Base-by-base conservation (phyloP, 192 early-diverging fungal genomes). In the Coemansia biformis region DNA sequence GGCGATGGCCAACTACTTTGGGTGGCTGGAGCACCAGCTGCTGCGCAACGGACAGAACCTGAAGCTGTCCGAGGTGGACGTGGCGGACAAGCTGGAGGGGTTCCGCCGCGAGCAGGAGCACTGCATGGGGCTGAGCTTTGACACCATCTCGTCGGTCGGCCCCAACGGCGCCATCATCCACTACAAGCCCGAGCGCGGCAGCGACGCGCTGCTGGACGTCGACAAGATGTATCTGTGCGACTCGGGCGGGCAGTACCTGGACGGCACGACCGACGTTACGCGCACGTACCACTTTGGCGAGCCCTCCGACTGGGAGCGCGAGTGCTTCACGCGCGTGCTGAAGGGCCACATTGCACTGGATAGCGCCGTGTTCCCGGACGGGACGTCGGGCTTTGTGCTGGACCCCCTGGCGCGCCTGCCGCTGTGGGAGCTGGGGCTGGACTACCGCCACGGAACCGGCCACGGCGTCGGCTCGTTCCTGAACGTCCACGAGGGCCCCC, bases 101-200 rank as follows among this genome's bases (percentile, higher is more conserved):
- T 80, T 92, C 58, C 78, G 95, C 31, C 79, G 78, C 38, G 81
- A 79, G 48, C 86, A 89, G 56, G 57, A 76, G 26, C 61, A 88
- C 62, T 96, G 90, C 68, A 85, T 92, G 23, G 96, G 96, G 2
- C 85, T 94, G 38, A 91, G 88, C 46, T 99, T 99, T 55, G 87
- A 86, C 56, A 99, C 96, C 17, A 99, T 99, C 52, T 96, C 92
- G 7, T 84, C 88, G 13, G 90, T 90, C 8, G 96, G 96, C 3
- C 65, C 96, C n/a, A 99, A 94, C 54, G 96, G 91, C 6, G 86
- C 92, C 29, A 92, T 99, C 64, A 96, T 99, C 59, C 96, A 99
- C 66, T 99, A 99, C 79, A 85, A 83, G 66, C 93, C 96, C 23
- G 80, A 88, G 54, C 83, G 79, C 56, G 88, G 81, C 18, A 78